phyloP scores from a whole-genome alignment of 257 asterid genomes.

The Mentha longifolia region DNA sequence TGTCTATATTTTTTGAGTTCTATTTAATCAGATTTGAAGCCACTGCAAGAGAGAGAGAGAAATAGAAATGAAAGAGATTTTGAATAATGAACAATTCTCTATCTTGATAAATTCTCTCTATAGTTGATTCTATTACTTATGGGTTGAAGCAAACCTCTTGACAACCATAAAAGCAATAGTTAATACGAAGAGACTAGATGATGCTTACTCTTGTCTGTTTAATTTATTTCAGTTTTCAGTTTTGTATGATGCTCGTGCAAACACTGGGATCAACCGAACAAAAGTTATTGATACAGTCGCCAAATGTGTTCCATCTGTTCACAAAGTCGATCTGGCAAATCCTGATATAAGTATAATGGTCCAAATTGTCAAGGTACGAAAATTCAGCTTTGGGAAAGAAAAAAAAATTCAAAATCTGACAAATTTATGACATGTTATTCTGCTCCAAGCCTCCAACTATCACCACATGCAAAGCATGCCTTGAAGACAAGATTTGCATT shows the following conservation, averaged over 20 bases:
- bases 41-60: background rate
- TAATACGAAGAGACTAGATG: background rate
- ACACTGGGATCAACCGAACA: slow-evolving; percentile 77
- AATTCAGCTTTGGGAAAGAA: background rate
- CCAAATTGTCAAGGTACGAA: slow-evolving; percentile 82
- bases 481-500: background rate
- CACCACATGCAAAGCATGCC: slow-evolving; percentile 10
- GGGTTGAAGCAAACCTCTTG: slow-evolving; percentile 12
- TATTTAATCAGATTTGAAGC: background rate
- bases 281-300: slow-evolving; percentile 89
- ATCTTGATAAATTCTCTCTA: background rate
- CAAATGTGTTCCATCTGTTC: slow-evolving; percentile 70
- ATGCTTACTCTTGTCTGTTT: slow-evolving; percentile 10
- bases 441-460: background rate
- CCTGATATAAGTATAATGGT: slow-evolving; percentile 82
- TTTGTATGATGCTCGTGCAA: slow-evolving; percentile 91
- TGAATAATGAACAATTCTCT: background rate
- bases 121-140: background rate
- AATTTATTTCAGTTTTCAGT: slow-evolving; percentile 71
- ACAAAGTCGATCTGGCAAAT: slow-evolving; percentile 85
- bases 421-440: background rate
- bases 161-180: background rate
- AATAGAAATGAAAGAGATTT: background rate
- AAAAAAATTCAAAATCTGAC: no score
- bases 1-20: background rate